phyloP scores from a whole-genome alignment of 257 asterid species.

The Sherardia arvensis region DNA sequence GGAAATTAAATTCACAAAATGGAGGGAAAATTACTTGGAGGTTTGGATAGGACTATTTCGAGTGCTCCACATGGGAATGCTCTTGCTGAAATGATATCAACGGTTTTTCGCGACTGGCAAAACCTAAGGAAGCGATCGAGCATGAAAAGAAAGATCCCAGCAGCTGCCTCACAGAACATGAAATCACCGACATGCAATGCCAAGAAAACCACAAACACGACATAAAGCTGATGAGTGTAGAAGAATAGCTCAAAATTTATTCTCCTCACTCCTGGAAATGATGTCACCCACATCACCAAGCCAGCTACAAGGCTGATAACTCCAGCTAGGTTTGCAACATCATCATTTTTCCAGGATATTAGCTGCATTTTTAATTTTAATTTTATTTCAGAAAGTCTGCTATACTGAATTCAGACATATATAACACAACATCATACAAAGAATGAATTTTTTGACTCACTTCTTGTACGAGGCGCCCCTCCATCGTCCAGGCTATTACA shows the following conservation, averaged over 20 bases:
- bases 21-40: conserved; percentile 33
- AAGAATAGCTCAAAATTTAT: conserved; percentile 61
- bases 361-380: conserved; percentile 33
- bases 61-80: conserved; percentile 64
- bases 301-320: conserved; percentile 65
- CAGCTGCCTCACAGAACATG: conserved; percentile 52
- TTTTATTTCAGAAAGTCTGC: neutral
- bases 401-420: neutral
- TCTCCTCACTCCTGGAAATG: conserved; percentile 64
- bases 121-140: conserved; percentile 76
- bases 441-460: conserved; percentile 27
- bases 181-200: conserved; percentile 62
- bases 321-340: conserved; percentile 55
- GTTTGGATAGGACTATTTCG: conserved; percentile 60
- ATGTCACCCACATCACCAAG: conserved; percentile 67
- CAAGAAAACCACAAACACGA: conserved; percentile 51
- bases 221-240: conserved; percentile 60
- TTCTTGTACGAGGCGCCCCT: conserved; percentile 36
- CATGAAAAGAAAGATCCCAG: conserved; percentile 61
- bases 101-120: conserved; percentile 58
- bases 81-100: conserved; percentile 47
- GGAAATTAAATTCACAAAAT: neutral
- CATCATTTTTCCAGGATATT: conserved; percentile 33
- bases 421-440: neutral
- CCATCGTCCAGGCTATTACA: conserved; percentile 44